Base-by-base conservation (phyloP, 345 rosid genomes). In the Eucalyptus victrix region DNA sequence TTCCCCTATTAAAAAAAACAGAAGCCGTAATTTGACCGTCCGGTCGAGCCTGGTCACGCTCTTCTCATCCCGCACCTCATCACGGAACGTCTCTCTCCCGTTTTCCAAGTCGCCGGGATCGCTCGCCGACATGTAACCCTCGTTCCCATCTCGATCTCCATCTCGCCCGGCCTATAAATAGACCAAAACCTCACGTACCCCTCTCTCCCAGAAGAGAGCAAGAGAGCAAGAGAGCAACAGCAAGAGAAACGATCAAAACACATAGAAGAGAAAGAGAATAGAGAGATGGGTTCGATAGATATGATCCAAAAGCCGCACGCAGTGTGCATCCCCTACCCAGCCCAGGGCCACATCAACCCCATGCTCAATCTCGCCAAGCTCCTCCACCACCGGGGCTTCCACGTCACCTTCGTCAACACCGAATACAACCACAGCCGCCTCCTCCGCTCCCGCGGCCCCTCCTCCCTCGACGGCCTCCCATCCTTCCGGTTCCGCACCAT, bases 301-400 rank as follows among this genome's bases (percentile, higher is more conserved):
- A 51, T 7, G 11, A 37, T 16, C 85, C 47, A 86, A 47, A 90
- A 91, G 87, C 93, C 94, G 49, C 95, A 95, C 88, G 95, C 90
- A 5, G 95, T 95, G 32, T 95, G 95, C 85, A 40, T 95, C 45
- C 95, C 96, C 2, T 94, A 21, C 88, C 96, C 95, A 30, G 95
- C 95, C 44, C 96, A 95, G 89, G 95, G 95, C 76, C 96, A 95
- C 92, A 90, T 95, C 54, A 94, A 90, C 69, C 95, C 96, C 37
- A 93, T 94, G 95, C 89, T 94, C 6, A 92, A 91, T 88, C 80
- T 94, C 14, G 95, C 96, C n/a, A 94, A 95, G 88, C 87, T 95
- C 54, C 95, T 95, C 34, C 94, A 95, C 86, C 92, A 80, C 86
- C 81, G 88, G 14, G 92, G 94, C 85, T 94, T 93, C 87, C 93